phyloP scores from a whole-genome alignment of 202 grass and related monocot species.

The Setaria viridis region DNA sequence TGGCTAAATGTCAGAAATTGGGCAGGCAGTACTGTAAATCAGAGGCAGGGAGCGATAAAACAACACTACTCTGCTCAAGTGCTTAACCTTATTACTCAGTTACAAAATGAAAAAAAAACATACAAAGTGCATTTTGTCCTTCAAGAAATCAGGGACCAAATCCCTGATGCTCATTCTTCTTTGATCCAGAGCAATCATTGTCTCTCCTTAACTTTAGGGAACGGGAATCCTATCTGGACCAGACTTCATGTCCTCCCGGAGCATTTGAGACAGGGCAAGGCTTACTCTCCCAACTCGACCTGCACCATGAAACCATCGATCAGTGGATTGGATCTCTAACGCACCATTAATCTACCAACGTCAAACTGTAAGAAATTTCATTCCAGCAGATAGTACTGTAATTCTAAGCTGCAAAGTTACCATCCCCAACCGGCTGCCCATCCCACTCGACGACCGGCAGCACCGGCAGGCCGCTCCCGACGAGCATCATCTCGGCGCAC shows the following conservation, averaged over 20 bases:
- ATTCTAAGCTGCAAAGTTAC: slow-evolving; percentile 29
- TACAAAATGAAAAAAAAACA: not conserved
- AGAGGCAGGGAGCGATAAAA: too few relatives aligned
- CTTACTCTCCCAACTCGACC: slow-evolving; percentile 65
- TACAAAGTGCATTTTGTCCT: not conserved
- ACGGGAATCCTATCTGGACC: slow-evolving; percentile 66
- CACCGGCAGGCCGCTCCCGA: slow-evolving; percentile 64
- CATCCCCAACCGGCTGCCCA: slow-evolving; percentile 62
- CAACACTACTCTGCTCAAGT: not conserved
- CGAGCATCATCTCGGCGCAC: slow-evolving; percentile 71
- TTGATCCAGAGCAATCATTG: not conserved
- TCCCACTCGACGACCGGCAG: slow-evolving; percentile 74
- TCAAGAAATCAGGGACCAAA: not conserved
- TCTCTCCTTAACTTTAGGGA: slow-evolving; percentile 48
- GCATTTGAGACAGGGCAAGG: slow-evolving; percentile 57
- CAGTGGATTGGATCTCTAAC: not conserved
- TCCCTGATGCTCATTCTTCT: not conserved
- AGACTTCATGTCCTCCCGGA: slow-evolving; percentile 63
- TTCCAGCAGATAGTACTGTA: not conserved
- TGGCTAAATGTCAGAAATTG: too few relatives aligned
- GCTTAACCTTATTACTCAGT: not conserved
- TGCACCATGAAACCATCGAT: slow-evolving; percentile 28
- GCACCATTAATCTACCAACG: not conserved
- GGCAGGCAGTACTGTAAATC: too few relatives aligned
- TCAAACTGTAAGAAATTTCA: not conserved